Evolutionary conservation across 805 yeast genomes (phyloP), one percentile per base, ranked within the genome.

Genomic region (Spathaspora boniae): DNA sequence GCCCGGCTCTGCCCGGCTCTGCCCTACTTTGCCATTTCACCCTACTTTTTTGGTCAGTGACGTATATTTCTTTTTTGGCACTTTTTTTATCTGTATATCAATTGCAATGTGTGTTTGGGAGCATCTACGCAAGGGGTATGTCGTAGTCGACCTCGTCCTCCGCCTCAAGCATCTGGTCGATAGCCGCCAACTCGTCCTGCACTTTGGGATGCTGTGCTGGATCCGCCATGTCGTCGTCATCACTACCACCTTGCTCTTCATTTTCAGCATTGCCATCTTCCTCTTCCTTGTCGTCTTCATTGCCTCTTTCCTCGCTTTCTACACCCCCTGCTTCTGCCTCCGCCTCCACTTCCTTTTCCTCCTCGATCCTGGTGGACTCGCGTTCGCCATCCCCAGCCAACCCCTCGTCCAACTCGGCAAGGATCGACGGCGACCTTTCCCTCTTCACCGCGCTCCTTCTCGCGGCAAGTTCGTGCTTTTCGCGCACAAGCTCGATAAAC

Each of bases 141-240:
- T 62, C 62, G 42, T 65, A 65, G 9, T 62, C 65, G 8, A 62
- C 64, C 14, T 55, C 51, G 11, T 62, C 68, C 34, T 64, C 70
- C 18, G 58, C 67, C 2, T 59, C 68, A 12, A 65, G 45, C 35
- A 64, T 38, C 27, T 55, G 48, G 38, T 65, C 70, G 20, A 65
- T 65, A 18, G 54, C 52, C 16, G 51, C 48, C 26, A 61, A 42
- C 11, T 48, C 41, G 8, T 44, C 47, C 14, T 43, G 33, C 4
- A 38, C 26, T 20, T 28, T 25, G 15, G 18, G 18, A 20, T 24
- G 16, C 16, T 26, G 26, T 23, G 22, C 27, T 15, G 37, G 33
- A 19, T 29, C 34, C 27, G 20, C 19, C 14, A 27, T 16, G 24
- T 24, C 23, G 31, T 30, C 16, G 12, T n/a, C 14, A 19, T 32